Evolutionary conservation across 2,329 filamentous ascomycete genomes (phyloP).

Genomic region (Sordariomycetes sp.): DNA sequence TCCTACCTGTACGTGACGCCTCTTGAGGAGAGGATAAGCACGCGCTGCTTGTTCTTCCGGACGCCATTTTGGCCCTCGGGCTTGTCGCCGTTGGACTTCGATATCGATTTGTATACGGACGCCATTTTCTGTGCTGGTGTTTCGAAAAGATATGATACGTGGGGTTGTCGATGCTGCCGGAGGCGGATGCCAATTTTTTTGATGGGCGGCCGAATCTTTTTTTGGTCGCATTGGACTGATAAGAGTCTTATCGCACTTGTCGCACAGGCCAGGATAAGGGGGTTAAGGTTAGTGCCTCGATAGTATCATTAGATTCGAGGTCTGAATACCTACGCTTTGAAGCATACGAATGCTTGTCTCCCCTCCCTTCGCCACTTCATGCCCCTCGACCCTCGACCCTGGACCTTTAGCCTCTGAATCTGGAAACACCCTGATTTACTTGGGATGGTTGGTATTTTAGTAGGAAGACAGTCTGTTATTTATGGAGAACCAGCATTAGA

Average conservation of each 20-base stretch:
- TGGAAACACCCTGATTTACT: background rate
- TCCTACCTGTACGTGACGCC: conserved; percentile 76
- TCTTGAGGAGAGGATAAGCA: conserved; percentile 82
- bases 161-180: background rate
- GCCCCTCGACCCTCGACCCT: background rate
- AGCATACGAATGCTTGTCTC: background rate
- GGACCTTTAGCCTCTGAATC: background rate
- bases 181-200: background rate
- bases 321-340: background rate
- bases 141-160: background rate
- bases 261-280: background rate
- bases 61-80: conserved; percentile 28
- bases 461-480: background rate
- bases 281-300: background rate
- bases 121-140: conserved; percentile 38
- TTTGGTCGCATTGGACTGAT: background rate
- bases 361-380: background rate
- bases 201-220: background rate
- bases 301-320: background rate
- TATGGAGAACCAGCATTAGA: background rate
- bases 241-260: background rate
- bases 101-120: conserved; percentile 62
- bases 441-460: background rate
- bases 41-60: conserved; percentile 58
- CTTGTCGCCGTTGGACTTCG: conserved; percentile 40